Evolutionary conservation across 805 yeast species (phyloP).

Genomic region (Sugiyamaella americana): DNA sequence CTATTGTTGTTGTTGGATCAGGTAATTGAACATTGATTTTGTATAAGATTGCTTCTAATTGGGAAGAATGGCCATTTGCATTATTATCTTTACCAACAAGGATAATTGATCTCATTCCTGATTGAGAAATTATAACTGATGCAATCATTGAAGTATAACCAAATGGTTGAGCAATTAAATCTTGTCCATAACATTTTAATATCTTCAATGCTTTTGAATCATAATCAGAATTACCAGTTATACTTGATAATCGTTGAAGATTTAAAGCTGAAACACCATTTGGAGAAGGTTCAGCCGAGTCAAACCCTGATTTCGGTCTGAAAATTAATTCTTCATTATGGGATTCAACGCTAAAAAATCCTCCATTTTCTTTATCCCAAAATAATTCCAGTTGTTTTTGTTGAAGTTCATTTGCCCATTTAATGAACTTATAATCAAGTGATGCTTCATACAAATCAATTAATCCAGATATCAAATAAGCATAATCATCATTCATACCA

Average conservation of each 20-base stretch:
- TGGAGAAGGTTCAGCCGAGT: constrained; percentile 35
- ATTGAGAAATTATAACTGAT: constrained; percentile 11
- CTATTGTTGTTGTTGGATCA: constrained; percentile 13
- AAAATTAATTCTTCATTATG: constrained; percentile 23
- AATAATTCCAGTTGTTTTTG: constrained; percentile 28
- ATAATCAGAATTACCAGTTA: constrained; percentile 12
- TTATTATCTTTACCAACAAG: constrained; percentile 15
- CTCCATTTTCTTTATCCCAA: constrained; percentile 32
- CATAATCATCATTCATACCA: constrained; percentile 36
- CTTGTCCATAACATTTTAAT: constrained; percentile 20
- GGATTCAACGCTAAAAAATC: constrained; percentile 24
- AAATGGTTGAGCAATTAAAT: constrained; percentile 24
- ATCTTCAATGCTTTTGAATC: constrained; percentile 13
- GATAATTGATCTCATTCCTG: constrained; percentile 17
- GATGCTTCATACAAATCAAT: constrained; percentile 33
- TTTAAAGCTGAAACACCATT: constrained; percentile 33
- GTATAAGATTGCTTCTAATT: constrained; percentile 3
- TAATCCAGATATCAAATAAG: constrained; percentile 32
- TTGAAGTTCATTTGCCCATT: constrained; percentile 31
- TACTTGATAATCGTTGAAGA: constrained; percentile 24
- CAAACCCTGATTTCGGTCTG: constrained; percentile 34
- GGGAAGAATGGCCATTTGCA: background rate
- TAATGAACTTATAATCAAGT: constrained; percentile 23
- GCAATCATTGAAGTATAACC: constrained; percentile 23
- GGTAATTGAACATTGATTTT: constrained; percentile 1